Percentiles rank a stretch among this genome's conserved stretches.
Evolutionary conservation across 2,329 filamentous ascomycete genomes (phyloP).

Genomic region (Cadophora sp.): DNA sequence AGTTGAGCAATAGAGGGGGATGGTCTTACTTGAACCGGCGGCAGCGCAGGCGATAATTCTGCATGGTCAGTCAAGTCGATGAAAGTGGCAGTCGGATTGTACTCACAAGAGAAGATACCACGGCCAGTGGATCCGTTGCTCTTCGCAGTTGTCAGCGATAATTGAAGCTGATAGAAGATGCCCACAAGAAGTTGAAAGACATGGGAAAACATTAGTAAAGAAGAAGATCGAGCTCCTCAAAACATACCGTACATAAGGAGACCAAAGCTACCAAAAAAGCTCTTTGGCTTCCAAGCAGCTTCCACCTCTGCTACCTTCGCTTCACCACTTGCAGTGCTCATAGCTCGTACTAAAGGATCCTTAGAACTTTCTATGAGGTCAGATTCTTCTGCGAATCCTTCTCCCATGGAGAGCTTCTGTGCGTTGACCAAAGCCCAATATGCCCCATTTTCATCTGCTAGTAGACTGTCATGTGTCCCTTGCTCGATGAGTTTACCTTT

Average conservation of each 20-base stretch:
- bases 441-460: conserved; percentile 62
- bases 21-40: conserved; percentile 10
- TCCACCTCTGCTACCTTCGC: conserved; percentile 31
- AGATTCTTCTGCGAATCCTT: conserved; percentile 36
- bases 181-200: too few relatives aligned
- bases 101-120: conserved; percentile 55
- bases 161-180: not conserved
- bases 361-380: conserved; percentile 34
- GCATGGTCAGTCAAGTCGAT: conserved; percentile 12
- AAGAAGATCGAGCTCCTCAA: conserved; percentile 48
- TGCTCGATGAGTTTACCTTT: conserved; percentile 75
- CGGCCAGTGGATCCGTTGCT: conserved; percentile 56
- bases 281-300: conserved; percentile 46
- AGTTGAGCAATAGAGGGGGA: not conserved
- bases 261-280: conserved; percentile 57
- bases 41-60: conserved; percentile 28
- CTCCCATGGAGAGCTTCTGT: conserved; percentile 49
- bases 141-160: not conserved
- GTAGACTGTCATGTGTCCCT: conserved; percentile 76
- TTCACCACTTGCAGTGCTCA: conserved; percentile 38
- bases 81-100: not conserved
- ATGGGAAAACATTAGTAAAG: too few relatives aligned
- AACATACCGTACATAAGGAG: conserved; percentile 50
- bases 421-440: conserved; percentile 73
- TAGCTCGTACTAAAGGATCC: conserved; percentile 32